Evolutionary conservation across 768 basidiomycete species (phyloP).

Genomic region (Thelephora ganbajun): DNA sequence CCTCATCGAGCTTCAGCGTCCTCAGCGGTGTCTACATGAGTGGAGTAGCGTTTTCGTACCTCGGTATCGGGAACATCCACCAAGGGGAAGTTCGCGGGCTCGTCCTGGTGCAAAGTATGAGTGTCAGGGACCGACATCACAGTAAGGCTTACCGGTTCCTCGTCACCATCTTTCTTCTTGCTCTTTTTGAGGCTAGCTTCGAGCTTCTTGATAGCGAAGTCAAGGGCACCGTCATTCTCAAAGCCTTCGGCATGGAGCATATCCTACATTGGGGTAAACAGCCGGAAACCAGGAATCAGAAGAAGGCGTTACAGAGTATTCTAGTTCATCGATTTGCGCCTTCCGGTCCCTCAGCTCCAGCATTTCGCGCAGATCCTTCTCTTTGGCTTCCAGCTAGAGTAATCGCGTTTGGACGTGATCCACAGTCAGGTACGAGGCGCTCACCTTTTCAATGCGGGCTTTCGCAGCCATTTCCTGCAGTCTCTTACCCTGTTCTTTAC

Average conservation of each 20-base stretch:
- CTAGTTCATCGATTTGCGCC: constrained; percentile 46
- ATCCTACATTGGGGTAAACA: constrained; percentile 23
- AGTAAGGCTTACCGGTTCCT: constrained; percentile 40
- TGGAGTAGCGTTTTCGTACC: constrained; percentile 25
- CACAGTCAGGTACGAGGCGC: constrained; percentile 2
- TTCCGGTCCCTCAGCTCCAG: constrained; percentile 49
- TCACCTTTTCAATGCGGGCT: constrained; percentile 73
- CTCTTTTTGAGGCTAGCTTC: constrained; percentile 64
- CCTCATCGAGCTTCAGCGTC: constrained; percentile 60
- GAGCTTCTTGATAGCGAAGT: constrained; percentile 76
- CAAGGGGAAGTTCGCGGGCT: constrained; percentile 73
- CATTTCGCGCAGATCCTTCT: constrained; percentile 56
- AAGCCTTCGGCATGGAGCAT: constrained; percentile 57
- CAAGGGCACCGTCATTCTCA: constrained; percentile 64
- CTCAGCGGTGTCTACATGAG: neutral
- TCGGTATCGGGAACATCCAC: constrained; percentile 87
- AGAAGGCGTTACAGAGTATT: constrained; percentile 47
- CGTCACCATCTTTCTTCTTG: constrained; percentile 65
- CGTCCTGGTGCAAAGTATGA: constrained; percentile 35
- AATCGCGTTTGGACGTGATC: neutral
- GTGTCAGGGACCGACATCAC: neutral
- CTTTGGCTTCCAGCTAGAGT: constrained; percentile 56
- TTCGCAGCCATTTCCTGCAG: constrained; percentile 87
- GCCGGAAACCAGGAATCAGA: constrained; percentile 2
- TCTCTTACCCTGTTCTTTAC: constrained; percentile 76